phyloP scores from a whole-genome alignment of 352 stramenopile genomes.

The Globisporangium megalacanthum region DNA sequence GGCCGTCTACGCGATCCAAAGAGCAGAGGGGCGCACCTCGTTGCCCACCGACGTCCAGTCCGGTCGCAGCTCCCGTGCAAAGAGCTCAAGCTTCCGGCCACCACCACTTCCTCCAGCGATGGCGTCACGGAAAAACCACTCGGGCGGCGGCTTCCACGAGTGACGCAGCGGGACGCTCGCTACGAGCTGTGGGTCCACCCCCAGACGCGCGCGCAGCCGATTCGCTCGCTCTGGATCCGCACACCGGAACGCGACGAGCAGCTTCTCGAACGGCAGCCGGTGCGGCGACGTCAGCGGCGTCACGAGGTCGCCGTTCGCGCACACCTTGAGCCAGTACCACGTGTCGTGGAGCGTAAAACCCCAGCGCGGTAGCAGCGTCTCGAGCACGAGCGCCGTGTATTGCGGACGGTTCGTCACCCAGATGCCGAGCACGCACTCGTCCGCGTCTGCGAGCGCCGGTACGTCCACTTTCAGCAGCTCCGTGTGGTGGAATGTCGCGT shows the following conservation, averaged over 20 bases:
- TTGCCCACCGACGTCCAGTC: constrained; percentile 61
- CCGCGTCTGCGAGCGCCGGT: constrained; percentile 19
- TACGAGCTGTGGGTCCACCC: constrained; percentile 30
- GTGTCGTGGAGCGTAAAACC: constrained; percentile 51
- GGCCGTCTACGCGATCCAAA: background rate
- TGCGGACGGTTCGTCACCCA: constrained; percentile 72
- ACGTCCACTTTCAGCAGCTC: constrained; percentile 47
- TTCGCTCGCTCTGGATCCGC: constrained; percentile 6
- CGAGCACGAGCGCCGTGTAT: constrained; percentile 51
- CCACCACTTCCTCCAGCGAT: constrained; percentile 1
- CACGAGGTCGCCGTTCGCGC: constrained; percentile 45
- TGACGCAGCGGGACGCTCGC: constrained; percentile 65
- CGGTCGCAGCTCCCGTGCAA: constrained; percentile 59
- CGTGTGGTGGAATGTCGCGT: constrained; percentile 56
- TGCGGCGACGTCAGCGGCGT: constrained; percentile 56
- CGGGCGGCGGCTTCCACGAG: constrained; percentile 71
- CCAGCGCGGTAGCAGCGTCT: constrained; percentile 51
- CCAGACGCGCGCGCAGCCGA: constrained; percentile 24
- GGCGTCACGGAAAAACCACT: constrained; percentile 39
- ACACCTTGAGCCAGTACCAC: constrained; percentile 78
- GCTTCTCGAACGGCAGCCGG: constrained; percentile 58
- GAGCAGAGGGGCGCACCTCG: constrained; percentile 22
- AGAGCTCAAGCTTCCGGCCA: constrained; percentile 45
- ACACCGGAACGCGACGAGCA: constrained; percentile 49
- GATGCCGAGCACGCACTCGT: constrained; percentile 52